Conservation (phyloP, 2,329 filamentous ascomycete species). For the Arthrobotrys megalospora region DNA sequence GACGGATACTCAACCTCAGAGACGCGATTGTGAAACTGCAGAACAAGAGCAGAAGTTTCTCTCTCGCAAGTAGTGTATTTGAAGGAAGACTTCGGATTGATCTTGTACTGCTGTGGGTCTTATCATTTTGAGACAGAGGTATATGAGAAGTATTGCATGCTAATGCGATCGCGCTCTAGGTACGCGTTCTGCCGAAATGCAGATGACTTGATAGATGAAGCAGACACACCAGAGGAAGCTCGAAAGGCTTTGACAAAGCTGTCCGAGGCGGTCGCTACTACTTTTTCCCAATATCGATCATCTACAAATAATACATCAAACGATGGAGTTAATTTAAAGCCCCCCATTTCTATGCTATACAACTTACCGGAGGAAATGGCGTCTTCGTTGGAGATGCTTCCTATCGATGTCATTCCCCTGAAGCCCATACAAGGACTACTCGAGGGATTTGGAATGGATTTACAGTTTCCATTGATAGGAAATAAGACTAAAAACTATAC, state of each 20-base stretch:
- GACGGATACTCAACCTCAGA: slow-evolving; percentile 36
- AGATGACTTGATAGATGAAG: slow-evolving; percentile 80
- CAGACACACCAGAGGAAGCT: slow-evolving; percentile 72
- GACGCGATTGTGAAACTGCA: slow-evolving; percentile 74
- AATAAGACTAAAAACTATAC: slow-evolving; percentile 41
- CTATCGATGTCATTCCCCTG: slow-evolving; percentile 72
- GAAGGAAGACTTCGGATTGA: slow-evolving; percentile 78
- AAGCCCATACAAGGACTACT: slow-evolving; percentile 77
- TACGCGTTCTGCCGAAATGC: slow-evolving; percentile 82
- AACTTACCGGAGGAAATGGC: slow-evolving; percentile 64
- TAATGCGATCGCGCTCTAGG: slow-evolving; percentile 65
- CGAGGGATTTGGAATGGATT: slow-evolving; percentile 78
- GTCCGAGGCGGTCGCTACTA: slow-evolving; percentile 36
- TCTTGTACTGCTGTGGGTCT: slow-evolving; percentile 74
- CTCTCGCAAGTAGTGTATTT: slow-evolving; percentile 79
- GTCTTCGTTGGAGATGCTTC: slow-evolving; percentile 72
- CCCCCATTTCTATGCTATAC: slow-evolving; percentile 42
- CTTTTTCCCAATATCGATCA: slow-evolving; percentile 6
- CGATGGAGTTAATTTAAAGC: not conserved
- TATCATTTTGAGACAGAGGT: not conserved
- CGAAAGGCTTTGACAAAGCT: slow-evolving; percentile 61
- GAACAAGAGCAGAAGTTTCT: slow-evolving; percentile 80
- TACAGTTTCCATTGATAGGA: slow-evolving; percentile 70
- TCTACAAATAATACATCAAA: not conserved
- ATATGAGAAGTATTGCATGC: no score